Evolutionary conservation across 345 rosid genomes (phyloP).

Genomic region (Fremontodendron californicum): DNA sequence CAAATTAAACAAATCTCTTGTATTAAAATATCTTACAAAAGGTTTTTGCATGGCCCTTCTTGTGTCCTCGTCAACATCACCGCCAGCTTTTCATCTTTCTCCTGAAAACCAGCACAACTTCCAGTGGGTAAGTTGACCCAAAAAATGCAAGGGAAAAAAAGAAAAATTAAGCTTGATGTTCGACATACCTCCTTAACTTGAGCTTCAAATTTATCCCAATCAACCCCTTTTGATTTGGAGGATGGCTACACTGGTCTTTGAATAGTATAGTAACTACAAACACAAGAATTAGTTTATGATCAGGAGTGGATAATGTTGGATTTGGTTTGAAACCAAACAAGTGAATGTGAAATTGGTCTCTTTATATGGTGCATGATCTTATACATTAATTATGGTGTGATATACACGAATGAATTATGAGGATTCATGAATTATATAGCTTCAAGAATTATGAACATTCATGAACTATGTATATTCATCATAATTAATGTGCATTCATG

Average conservation of each 20-base stretch:
- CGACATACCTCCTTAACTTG: conserved; percentile 56
- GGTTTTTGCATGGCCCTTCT: conserved; percentile 92
- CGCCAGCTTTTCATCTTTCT: conserved; percentile 92
- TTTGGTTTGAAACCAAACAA: too few relatives aligned
- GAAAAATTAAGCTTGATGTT: neutral
- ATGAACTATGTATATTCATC: too few relatives aligned
- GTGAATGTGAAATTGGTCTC: too few relatives aligned
- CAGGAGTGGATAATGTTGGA: too few relatives aligned
- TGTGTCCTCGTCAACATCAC: conserved; percentile 87
- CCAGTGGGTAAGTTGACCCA: neutral
- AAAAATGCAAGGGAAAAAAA: neutral
- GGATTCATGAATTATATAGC: too few relatives aligned
- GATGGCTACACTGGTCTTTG: conserved; percentile 69
- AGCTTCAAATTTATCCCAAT: conserved; percentile 92
- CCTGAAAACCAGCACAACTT: conserved; percentile 40
- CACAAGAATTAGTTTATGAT: neutral
- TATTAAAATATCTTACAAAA: conserved; percentile 51
- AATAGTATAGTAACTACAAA: conserved; percentile 33
- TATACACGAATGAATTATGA: too few relatives aligned
- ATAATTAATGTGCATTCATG: too few relatives aligned
- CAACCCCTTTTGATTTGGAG: conserved; percentile 51
- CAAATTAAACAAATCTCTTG: too few relatives aligned
- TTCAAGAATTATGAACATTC: too few relatives aligned
- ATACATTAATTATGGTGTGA: too few relatives aligned
- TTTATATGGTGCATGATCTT: too few relatives aligned